Conservation (phyloP, 2,329 filamentous ascomycete genomes). For the Biscogniauxia sp. region DNA sequence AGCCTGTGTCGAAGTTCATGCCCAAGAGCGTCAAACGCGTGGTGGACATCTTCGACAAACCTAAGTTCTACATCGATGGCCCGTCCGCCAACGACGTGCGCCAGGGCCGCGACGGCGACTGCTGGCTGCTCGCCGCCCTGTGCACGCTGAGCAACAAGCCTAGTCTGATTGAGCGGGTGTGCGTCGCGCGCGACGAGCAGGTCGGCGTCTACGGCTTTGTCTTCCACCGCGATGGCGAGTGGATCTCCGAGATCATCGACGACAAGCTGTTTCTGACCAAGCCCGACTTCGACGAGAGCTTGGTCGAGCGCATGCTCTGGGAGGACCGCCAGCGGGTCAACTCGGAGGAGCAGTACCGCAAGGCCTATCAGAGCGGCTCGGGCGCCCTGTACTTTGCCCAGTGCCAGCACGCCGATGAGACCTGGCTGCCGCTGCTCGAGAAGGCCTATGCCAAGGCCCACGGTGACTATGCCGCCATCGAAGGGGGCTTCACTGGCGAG, state of each 20-base stretch:
- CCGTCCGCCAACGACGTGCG: slow-evolving; percentile 74
- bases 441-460: slow-evolving; percentile 75
- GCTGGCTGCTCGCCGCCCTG: slow-evolving; percentile 81
- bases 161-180: slow-evolving; percentile 69
- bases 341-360: slow-evolving; percentile 58
- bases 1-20: slow-evolving; percentile 30
- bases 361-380: slow-evolving; percentile 65
- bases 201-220: slow-evolving; percentile 85
- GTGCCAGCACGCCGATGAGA: slow-evolving; percentile 67
- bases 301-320: slow-evolving; percentile 46
- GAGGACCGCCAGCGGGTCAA: slow-evolving; percentile 48
- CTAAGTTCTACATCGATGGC: slow-evolving; percentile 75
- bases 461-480: slow-evolving; percentile 69
- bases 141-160: slow-evolving; percentile 74
- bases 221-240: slow-evolving; percentile 77
- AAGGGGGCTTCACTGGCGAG: slow-evolving; percentile 63
- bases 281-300: slow-evolving; percentile 59
- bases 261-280: slow-evolving; percentile 57
- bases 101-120: slow-evolving; percentile 77
- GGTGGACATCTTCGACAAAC: slow-evolving; percentile 71
- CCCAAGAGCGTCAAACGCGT: slow-evolving; percentile 66
- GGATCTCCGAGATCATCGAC: slow-evolving; percentile 59
- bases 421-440: slow-evolving; percentile 69
- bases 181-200: slow-evolving; percentile 68
- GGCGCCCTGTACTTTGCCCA: slow-evolving; percentile 69